A percentile compares a stretch with the other conserved stretches of the same genome.
These are phyloP conservation scores for Mycocentrospora acerina DNA, from an alignment of 2,329 filamentous ascomycete genomes.

Conservation along the genomic window DNA sequence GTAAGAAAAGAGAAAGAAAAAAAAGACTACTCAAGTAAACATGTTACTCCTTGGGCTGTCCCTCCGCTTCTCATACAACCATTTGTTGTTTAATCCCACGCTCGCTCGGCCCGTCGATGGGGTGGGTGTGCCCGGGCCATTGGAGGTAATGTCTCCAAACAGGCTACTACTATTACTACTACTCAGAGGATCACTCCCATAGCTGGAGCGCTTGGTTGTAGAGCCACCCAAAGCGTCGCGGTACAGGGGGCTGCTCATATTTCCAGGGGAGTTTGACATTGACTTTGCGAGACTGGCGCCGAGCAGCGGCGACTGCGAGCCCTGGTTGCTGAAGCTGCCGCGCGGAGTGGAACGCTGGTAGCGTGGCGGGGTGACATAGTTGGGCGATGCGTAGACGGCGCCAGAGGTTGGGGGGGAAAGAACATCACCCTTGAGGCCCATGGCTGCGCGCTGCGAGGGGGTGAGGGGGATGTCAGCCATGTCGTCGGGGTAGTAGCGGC, in stretches of 20 bases:
- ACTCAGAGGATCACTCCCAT: slow-evolving; percentile 55
- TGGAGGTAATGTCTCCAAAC: slow-evolving; percentile 44
- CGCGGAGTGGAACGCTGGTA: slow-evolving; percentile 76
- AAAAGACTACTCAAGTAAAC: slow-evolving; percentile 19
- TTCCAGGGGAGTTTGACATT: slow-evolving; percentile 49
- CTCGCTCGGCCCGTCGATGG: slow-evolving; percentile 63
- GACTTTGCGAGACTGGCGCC: slow-evolving; percentile 23
- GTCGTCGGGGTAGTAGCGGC: slow-evolving; percentile 63
- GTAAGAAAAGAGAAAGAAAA: not conserved
- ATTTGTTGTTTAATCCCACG: slow-evolving; percentile 85
- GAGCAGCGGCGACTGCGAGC: slow-evolving; percentile 54
- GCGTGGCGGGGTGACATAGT: slow-evolving; percentile 82
- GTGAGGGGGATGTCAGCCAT: slow-evolving; percentile 89
- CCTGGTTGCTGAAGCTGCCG: slow-evolving; percentile 57
- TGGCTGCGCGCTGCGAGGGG: slow-evolving; percentile 78
- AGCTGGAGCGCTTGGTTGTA: slow-evolving; percentile 61
- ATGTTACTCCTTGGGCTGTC: slow-evolving; percentile 49
- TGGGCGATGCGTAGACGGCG: slow-evolving; percentile 49
- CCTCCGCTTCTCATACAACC: slow-evolving; percentile 82
- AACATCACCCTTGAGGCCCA: slow-evolving; percentile 73
- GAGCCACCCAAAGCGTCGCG: slow-evolving; percentile 64
- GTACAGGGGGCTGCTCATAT: slow-evolving; percentile 58
- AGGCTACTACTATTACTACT: slow-evolving; percentile 40
- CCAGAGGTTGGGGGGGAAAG: slow-evolving; percentile 62
- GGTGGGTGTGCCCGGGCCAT: slow-evolving; percentile 65